Percentiles rank a stretch among this genome's conserved stretches.
These are phyloP conservation scores for Chlamydomonas applanata DNA, from an alignment of 139 green algal genomes.

Conservation along the genomic window DNA sequence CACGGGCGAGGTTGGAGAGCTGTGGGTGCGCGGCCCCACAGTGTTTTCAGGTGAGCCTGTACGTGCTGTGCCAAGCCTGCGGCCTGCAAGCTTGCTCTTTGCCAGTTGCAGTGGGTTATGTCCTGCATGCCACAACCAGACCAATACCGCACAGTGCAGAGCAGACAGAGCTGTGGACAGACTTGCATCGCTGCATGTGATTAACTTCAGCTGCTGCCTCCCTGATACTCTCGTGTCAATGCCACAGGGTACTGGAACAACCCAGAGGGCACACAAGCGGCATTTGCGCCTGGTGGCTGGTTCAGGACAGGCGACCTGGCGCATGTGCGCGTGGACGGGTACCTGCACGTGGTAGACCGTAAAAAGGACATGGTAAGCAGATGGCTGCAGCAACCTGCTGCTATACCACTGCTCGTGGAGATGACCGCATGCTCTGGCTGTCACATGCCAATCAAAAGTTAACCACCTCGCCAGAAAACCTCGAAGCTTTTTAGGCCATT, in stretches of 20 bases:
- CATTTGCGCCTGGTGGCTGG: constrained; percentile 65
- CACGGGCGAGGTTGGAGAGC: constrained; percentile 60
- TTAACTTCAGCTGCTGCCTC: background rate
- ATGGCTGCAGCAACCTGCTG: background rate
- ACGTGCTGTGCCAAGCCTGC: background rate
- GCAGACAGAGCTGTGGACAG: too few species aligned
- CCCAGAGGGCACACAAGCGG: constrained; percentile 32
- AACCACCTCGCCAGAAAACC: too few species aligned
- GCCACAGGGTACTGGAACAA: constrained; percentile 40
- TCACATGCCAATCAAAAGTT: too few species aligned
- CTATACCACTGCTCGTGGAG: background rate
- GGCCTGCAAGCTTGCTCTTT: background rate
- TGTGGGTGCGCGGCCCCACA: constrained; percentile 67
- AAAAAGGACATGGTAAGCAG: constrained; percentile 85
- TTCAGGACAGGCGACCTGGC: constrained; percentile 82
- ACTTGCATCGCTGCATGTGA: background rate
- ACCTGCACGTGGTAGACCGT: constrained; percentile 81
- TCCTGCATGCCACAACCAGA: too few species aligned
- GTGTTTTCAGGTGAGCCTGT: constrained; percentile 59
- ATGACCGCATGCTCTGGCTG: background rate
- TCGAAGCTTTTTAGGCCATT: too few species aligned
- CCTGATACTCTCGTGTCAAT: background rate
- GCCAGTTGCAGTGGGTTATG: too few species aligned
- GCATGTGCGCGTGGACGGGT: constrained; percentile 39
- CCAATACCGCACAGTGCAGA: too few species aligned